A percentile compares a stretch with the other conserved stretches of the same genome.
These are phyloP conservation scores for Gyrodon lividus DNA, from an alignment of 768 basidiomycete species.

Conservation along the genomic window DNA sequence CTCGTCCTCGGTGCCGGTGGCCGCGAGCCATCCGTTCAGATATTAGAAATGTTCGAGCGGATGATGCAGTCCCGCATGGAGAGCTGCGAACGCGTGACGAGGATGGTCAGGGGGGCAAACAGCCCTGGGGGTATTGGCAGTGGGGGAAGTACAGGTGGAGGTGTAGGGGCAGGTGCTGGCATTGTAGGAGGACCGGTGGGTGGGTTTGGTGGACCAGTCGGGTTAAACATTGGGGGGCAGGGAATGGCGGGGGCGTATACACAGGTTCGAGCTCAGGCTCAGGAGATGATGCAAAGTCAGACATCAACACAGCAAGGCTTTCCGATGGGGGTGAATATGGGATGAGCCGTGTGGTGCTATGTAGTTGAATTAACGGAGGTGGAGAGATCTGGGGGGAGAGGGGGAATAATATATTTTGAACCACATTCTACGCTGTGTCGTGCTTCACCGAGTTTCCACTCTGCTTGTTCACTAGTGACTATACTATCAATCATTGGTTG, in stretches of 20 bases:
- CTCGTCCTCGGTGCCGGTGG: constrained; percentile 30
- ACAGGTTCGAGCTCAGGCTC: constrained; percentile 8
- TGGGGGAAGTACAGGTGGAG: constrained; percentile 3
- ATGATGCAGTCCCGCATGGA: constrained; percentile 77
- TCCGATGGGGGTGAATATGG: constrained; percentile 15
- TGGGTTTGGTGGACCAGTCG: constrained; percentile 29
- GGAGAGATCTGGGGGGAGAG: too few relatives aligned
- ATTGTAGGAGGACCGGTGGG: constrained; percentile 31
- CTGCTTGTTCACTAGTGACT: too few relatives aligned
- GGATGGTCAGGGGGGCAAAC: constrained; percentile 44
- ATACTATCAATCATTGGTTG: too few relatives aligned
- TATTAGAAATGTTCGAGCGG: constrained; percentile 67
- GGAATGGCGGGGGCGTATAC: constrained; percentile 17
- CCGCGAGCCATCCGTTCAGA: constrained; percentile 45
- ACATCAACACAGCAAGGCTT: constrained; percentile 23
- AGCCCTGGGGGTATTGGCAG: constrained; percentile 18
- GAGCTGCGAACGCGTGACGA: constrained; percentile 66
- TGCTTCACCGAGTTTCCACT: too few relatives aligned
- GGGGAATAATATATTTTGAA: too few relatives aligned
- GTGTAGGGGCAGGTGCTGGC: constrained; percentile 13
- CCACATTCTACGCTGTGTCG: too few relatives aligned
- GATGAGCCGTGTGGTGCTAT: neutral
- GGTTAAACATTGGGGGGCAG: constrained; percentile 22
- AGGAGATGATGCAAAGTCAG: constrained; percentile 15
- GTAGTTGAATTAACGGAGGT: neutral